A percentile compares a stretch with the other conserved stretches of the same genome.
Conservation (phyloP, 2,329 filamentous ascomycete species). For the Plenodomus lindquistii region DNA sequence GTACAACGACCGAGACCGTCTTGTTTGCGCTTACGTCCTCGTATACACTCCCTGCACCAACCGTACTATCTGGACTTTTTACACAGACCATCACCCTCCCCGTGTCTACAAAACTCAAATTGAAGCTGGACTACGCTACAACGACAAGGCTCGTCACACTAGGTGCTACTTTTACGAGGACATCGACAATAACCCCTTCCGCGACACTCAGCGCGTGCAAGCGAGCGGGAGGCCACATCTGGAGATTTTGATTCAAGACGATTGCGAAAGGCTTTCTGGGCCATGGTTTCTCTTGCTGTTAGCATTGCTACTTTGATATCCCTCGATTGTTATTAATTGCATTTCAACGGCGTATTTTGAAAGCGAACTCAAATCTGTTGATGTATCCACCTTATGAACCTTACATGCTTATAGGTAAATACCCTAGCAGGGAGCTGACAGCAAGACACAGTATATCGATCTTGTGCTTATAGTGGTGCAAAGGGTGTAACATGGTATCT, state of each 20-base stretch:
- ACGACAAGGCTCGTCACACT: constrained; percentile 42
- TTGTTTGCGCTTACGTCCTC: constrained; percentile 28
- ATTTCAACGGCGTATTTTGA: background rate
- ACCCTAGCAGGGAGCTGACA: no score
- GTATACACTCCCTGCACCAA: constrained; percentile 40
- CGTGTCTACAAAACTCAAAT: constrained; percentile 40
- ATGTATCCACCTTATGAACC: no score
- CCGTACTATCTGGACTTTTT: constrained; percentile 40
- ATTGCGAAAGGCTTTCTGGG: background rate
- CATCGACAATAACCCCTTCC: constrained; percentile 42
- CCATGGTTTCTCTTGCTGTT: background rate
- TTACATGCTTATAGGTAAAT: no score
- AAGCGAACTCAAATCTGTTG: no score
- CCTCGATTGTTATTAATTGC: background rate
- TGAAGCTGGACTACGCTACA: constrained; percentile 29
- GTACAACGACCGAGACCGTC: constrained; percentile 34
- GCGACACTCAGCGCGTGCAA: constrained; percentile 42
- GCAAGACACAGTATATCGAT: no score
- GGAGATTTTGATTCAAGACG: constrained; percentile 1
- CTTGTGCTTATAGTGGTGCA: no score
- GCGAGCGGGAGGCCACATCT: constrained; percentile 37
- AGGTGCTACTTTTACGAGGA: constrained; percentile 39
- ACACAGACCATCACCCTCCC: constrained; percentile 42
- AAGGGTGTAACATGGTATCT: no score
- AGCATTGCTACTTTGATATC: background rate